Evolutionary conservation across 768 basidiomycete genomes (phyloP), one percentile per base, ranked within the genome.

Genomic region (Amanita rimosa): DNA sequence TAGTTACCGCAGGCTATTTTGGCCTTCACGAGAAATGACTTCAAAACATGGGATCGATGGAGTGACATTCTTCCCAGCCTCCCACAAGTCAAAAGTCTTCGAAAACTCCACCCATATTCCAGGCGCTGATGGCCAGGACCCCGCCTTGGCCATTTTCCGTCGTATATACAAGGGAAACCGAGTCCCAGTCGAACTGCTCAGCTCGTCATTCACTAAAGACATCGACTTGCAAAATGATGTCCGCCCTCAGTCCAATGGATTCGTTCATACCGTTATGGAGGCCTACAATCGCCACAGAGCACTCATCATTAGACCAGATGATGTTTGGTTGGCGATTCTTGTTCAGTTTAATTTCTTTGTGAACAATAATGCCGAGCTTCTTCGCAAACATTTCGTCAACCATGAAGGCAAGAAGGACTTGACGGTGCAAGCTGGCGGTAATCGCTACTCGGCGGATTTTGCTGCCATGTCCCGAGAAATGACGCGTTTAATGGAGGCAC

Each of bases 321-420:
- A 53, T 27, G 58, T 71, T 33, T 71, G 70, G 64, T 40, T 60
- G 3, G 59, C 63, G 6, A 64, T 66, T 46, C 51, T 65, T 9
- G 47, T 39, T n/a, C 65, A 66, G 44, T 55, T 66, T 54, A 63
- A 52, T 46, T 58, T 62, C 48, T 64, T 59, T 45, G 57, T 64
- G 19, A 61, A 61, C 29, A 58, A 56, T 13, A 59, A 66, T 41
- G 54, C 58, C 1, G 62, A 65, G 41, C 53, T 52, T 4, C 53
- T 67, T 9, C 52, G 64, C 6, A 40, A 48, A 11, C 46, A 57
- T 8, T 66, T 67, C 38, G 61, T 64, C 1, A 50, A 53, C 3
- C 63, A 63, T 31, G 55, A 62, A 27, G 63, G 57, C 11, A 52
- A 61, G 49, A 53, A 61, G 29, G 44, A 54, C 31, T 44, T 71